Conservation (phyloP, 1,284 basidiomycete species). For the Anthracocystis setariae region DNA sequence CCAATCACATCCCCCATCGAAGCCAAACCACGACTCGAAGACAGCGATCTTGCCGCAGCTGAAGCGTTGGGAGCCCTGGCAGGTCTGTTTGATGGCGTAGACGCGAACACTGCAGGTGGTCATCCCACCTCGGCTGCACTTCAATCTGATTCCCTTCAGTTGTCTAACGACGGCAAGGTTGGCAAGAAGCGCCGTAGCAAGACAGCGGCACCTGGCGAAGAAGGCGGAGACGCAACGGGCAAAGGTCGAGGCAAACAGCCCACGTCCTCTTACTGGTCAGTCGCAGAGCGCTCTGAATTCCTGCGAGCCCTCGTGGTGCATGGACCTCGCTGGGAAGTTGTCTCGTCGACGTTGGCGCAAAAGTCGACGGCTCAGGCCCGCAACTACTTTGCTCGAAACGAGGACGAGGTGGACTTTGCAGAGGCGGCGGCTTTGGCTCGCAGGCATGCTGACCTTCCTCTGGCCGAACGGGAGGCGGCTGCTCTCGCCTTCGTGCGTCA, state of each 20-base stretch:
- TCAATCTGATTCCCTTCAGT: slow-evolving; percentile 4
- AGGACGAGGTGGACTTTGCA: slow-evolving; percentile 58
- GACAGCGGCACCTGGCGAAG: slow-evolving; percentile 25
- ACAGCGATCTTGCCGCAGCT: slow-evolving; percentile 68
- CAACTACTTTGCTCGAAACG: slow-evolving; percentile 73
- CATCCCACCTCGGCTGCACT: slow-evolving; percentile 3
- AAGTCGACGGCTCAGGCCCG: slow-evolving; percentile 83
- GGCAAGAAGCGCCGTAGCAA: slow-evolving; percentile 45
- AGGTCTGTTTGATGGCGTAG: slow-evolving; percentile 31
- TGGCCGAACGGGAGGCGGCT: slow-evolving; percentile 40
- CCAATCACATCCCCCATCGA: not conserved
- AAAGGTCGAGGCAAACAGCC: slow-evolving; percentile 50
- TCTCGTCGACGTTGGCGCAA: slow-evolving; percentile 78
- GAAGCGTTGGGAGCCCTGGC: slow-evolving; percentile 68
- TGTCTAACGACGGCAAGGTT: slow-evolving; percentile 21
- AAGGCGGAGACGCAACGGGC: slow-evolving; percentile 19
- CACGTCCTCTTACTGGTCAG: slow-evolving; percentile 72
- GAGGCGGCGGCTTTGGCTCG: slow-evolving; percentile 58
- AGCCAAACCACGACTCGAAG: slow-evolving; percentile 39
- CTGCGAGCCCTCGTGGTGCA: slow-evolving; percentile 75
- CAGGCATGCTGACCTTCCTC: slow-evolving; percentile 43
- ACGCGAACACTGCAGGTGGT: not conserved
- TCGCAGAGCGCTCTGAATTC: slow-evolving; percentile 73
- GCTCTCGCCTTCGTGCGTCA: slow-evolving; percentile 46
- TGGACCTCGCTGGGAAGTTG: slow-evolving; percentile 79